phyloP scores from a whole-genome alignment of 2,329 filamentous ascomycete species.

The Ophiostoma piceae region DNA sequence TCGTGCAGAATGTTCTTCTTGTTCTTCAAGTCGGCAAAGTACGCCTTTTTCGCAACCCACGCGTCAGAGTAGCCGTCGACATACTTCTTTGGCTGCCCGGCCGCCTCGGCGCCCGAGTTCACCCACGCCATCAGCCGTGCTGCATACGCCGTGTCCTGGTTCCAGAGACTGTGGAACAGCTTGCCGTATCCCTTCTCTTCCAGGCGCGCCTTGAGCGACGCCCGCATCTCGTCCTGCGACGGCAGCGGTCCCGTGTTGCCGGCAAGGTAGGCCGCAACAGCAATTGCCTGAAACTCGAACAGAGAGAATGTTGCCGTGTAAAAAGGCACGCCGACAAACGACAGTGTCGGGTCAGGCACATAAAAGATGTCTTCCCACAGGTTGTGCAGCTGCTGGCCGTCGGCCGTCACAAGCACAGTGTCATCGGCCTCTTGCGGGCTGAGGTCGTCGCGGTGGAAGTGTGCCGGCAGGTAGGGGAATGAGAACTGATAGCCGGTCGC shows the following conservation, averaged over 20 bases:
- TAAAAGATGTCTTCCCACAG: constrained; percentile 65
- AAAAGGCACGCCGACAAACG: constrained; percentile 61
- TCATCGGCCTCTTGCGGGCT: constrained; percentile 36
- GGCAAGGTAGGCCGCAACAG: constrained; percentile 52
- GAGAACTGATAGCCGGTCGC: constrained; percentile 56
- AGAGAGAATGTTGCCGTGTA: constrained; percentile 63
- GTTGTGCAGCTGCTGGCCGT: constrained; percentile 52
- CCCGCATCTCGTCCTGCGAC: constrained; percentile 36
- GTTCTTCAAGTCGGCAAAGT: constrained; percentile 13
- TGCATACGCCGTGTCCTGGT: constrained; percentile 30
- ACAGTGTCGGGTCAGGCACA: constrained; percentile 58
- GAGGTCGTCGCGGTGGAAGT: constrained; percentile 40
- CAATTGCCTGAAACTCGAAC: constrained; percentile 65
- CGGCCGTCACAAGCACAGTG: constrained; percentile 16
- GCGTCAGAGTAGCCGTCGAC: constrained; percentile 17
- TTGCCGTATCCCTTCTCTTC: constrained; percentile 34
- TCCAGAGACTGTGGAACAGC: constrained; percentile 37
- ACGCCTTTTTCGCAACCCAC: constrained; percentile 17
- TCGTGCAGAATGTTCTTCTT: constrained; percentile 17
- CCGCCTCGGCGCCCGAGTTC: background rate
- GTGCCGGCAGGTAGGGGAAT: constrained; percentile 50
- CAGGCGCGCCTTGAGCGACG: constrained; percentile 34
- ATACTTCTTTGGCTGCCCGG: background rate
- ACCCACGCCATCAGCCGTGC: constrained; percentile 29
- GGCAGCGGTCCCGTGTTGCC: constrained; percentile 46